Evolutionary conservation across 2,329 filamentous ascomycete species (phyloP).

Genomic region (Biscogniauxia sp.): DNA sequence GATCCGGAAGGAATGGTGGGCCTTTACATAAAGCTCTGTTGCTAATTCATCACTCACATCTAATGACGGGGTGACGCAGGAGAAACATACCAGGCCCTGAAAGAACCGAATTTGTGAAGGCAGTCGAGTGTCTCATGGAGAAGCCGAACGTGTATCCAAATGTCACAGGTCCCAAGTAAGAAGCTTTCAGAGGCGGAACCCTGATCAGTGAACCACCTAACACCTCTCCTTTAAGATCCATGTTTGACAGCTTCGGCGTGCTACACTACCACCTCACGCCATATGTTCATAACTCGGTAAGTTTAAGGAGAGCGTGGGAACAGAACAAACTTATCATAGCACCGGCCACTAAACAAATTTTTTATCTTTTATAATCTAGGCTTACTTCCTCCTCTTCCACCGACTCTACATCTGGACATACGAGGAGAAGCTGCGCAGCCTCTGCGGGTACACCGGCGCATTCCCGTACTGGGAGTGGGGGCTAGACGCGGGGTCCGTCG

Average conservation of each 20-base stretch:
- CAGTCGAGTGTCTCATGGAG: slow-evolving; percentile 30
- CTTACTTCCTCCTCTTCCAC: slow-evolving; percentile 38
- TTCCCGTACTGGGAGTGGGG: slow-evolving; percentile 37
- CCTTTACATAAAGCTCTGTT: not conserved
- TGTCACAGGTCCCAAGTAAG: slow-evolving; percentile 28
- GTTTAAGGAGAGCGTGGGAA: not conserved
- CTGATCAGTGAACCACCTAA: not conserved
- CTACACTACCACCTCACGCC: slow-evolving; percentile 29
- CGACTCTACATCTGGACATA: slow-evolving; percentile 36
- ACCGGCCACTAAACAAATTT: not conserved
- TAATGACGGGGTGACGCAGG: slow-evolving; percentile 14
- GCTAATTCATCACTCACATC: not conserved
- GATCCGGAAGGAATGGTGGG: slow-evolving; percentile 31
- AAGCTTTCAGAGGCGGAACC: not conserved
- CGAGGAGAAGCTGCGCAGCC: slow-evolving; percentile 33
- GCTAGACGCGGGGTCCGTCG: slow-evolving; percentile 34
- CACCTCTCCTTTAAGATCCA: slow-evolving; percentile 12
- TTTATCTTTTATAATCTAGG: slow-evolving; percentile 22
- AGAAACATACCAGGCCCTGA: slow-evolving; percentile 26
- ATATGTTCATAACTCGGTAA: slow-evolving; percentile 31
- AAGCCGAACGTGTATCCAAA: slow-evolving; percentile 26
- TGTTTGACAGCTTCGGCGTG: slow-evolving; percentile 32
- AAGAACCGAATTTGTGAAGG: slow-evolving; percentile 26
- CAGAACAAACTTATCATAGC: not conserved
- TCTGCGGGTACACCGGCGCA: slow-evolving; percentile 35